Evolutionary conservation across 2,329 filamentous ascomycete species (phyloP), one percentile per base, ranked within the genome.

Genomic region (Fusarium duplospermum): DNA sequence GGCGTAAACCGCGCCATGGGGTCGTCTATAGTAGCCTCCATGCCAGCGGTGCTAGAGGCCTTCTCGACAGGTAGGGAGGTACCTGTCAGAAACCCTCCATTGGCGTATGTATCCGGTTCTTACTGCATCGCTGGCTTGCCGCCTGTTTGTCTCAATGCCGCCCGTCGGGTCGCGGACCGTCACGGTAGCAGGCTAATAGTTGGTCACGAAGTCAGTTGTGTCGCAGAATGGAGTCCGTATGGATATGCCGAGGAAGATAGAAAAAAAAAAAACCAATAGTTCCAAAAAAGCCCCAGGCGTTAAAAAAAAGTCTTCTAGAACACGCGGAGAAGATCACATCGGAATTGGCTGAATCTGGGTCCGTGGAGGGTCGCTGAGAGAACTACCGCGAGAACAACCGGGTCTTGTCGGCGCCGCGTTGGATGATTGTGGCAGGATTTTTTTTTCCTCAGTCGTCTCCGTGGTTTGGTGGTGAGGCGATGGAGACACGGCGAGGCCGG

Each of bases 401-500:
- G 58, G 63, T 63, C 45, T 64, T 62, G 42, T 65, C 62, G 71
- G 61, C 33, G 68, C 45, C 57, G 40, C 36, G 66, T 70, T 63
- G 59, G 64, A 67, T 66, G 71, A 69, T 58, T 67, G 70, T 69
- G 66, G 66, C 64, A 76, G 64, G 42, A 38, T 40, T 54, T 73
- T 66, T 66, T 50, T 18, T 57, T 35, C 64, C 22, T 50, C 52
- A 57, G 31, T 69, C 52, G 58, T 60, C 58, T 36, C 63, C 50
- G 57, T 62, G 56, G 54, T 60, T 38, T 58, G 27, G 47, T 60
- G 66, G 67, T 78, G 76, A 77, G 64, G 74, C 56, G 75, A 78
- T 78, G 73, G 75, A 74, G 76, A 76, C 75, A 74, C 76, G 76
- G 76, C 75, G 76, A 78, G 66, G 75, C 76, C 76, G 76, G 73